These are phyloP conservation scores for Zancudomyces culisetae DNA, from an alignment of 371 early-diverging fungal genomes.

Conservation along the genomic window DNA sequence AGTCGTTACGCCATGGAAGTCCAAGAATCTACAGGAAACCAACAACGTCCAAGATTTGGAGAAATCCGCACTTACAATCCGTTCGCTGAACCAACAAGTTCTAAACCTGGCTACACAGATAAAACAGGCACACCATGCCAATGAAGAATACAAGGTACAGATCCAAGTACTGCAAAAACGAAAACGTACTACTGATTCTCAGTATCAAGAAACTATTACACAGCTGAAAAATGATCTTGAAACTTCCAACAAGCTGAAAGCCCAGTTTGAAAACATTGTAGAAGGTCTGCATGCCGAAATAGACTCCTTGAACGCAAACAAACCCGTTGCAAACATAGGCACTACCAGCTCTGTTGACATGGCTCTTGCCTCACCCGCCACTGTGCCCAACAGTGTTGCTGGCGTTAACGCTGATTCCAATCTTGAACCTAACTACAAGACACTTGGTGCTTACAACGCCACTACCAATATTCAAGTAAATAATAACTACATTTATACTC, in stretches of 20 bases:
- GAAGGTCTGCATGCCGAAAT: background rate
- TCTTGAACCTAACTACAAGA: background rate
- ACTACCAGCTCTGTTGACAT: no score
- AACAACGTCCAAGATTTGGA: no score
- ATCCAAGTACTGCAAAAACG: background rate
- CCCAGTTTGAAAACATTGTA: background rate
- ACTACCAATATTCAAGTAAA: background rate
- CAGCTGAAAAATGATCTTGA: background rate
- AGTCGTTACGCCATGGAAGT: constrained; percentile 2
- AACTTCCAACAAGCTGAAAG: background rate
- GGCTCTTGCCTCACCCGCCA: background rate
- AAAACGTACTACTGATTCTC: background rate
- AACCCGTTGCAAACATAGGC: no score
- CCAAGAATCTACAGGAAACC: no score
- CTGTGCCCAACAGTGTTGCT: background rate
- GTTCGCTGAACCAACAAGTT: no score
- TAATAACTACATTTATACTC: background rate
- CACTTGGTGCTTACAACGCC: background rate
- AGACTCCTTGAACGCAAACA: constrained; percentile 1
- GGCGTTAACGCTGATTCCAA: background rate
- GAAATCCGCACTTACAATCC: no score
- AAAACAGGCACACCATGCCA: background rate
- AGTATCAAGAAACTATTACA: no score
- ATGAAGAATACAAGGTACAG: constrained; percentile 1
- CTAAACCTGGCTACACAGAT: background rate